These are phyloP conservation scores for Verticillium dahliae DNA, from an alignment of 2,329 filamentous ascomycete species.

Conservation along the genomic window DNA sequence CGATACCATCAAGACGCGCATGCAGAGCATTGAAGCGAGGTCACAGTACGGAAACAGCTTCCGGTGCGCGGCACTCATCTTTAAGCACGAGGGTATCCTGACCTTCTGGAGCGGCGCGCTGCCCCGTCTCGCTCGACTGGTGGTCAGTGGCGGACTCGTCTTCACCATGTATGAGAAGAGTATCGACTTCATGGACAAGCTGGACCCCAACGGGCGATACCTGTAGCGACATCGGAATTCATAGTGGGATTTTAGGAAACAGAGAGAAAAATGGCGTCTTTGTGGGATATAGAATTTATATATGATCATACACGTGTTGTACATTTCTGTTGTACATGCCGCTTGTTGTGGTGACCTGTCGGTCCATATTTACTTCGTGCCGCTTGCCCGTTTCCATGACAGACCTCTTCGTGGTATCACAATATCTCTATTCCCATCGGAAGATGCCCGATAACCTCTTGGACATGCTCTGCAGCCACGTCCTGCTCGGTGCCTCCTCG, in stretches of 20 bases:
- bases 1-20: slow-evolving; percentile 93
- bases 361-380: not conserved
- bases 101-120: slow-evolving; percentile 94
- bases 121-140: slow-evolving; percentile 74
- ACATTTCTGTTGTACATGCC: slow-evolving; percentile 8
- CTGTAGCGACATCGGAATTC: slow-evolving; percentile 42
- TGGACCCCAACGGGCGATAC: slow-evolving; percentile 81
- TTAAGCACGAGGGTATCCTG: slow-evolving; percentile 79
- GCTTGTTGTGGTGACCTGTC: not conserved
- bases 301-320: slow-evolving; percentile 11
- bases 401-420: not conserved
- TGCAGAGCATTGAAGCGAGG: slow-evolving; percentile 91
- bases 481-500: slow-evolving; percentile 53
- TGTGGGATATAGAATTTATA: slow-evolving; percentile 10
- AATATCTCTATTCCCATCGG: slow-evolving; percentile 22
- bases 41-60: slow-evolving; percentile 80
- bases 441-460: slow-evolving; percentile 55
- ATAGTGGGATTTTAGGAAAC: not conserved
- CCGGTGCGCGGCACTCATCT: slow-evolving; percentile 74
- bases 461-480: slow-evolving; percentile 42
- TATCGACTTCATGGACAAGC: slow-evolving; percentile 73
- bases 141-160: slow-evolving; percentile 91
- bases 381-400: no score
- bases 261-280: slow-evolving; percentile 3
- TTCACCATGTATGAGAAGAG: slow-evolving; percentile 99